A percentile compares a stretch with the other conserved stretches of the same genome.
Conservation (phyloP, 495 filamentous ascomycete species). For the Friedmanniomyces simplex region DNA sequence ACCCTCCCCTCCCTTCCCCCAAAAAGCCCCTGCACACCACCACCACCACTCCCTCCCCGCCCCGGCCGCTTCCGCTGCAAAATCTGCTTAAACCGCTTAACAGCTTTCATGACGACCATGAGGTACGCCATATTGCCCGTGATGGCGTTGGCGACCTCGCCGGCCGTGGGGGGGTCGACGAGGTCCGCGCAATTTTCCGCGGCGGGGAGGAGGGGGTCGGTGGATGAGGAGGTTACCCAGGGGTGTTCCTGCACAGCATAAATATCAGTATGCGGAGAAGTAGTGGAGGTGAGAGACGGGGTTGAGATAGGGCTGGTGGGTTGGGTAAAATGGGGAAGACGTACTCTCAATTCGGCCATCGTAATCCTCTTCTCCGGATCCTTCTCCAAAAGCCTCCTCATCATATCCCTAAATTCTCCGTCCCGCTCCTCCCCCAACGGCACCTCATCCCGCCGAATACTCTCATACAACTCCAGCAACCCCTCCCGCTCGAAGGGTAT, state of each 20-base stretch:
- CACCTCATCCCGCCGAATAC: conserved; percentile 59
- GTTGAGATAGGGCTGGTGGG: no score
- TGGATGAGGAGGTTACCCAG: conserved; percentile 81
- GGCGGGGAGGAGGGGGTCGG: conserved; percentile 66
- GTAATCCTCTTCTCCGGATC: conserved; percentile 61
- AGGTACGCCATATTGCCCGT: conserved; percentile 77
- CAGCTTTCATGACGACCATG: conserved; percentile 83
- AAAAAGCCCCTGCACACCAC: conserved; percentile 48
- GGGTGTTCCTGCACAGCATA: conserved; percentile 74
- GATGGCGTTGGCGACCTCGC: conserved; percentile 83
- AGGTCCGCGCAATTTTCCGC: conserved; percentile 80
- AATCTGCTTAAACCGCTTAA: conserved; percentile 70
- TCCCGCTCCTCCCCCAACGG: conserved; percentile 36
- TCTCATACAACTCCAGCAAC: conserved; percentile 79
- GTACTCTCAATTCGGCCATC: conserved; percentile 71
- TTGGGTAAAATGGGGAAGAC: no score
- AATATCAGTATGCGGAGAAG: conserved; percentile 3
- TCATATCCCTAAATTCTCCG: conserved; percentile 27
- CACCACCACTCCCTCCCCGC: no score
- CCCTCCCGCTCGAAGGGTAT: conserved; percentile 73
- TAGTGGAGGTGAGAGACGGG: no score
- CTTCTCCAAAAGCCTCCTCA: conserved; percentile 36
- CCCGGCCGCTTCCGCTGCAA: conserved; percentile 36
- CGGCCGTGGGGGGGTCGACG: conserved; percentile 70
- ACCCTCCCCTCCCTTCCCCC: conserved; percentile 44